A percentile compares a stretch with the other conserved stretches of the same genome.
These are phyloP conservation scores for Sugiyamaella americana DNA, from an alignment of 805 yeast genomes.

Conservation along the genomic window DNA sequence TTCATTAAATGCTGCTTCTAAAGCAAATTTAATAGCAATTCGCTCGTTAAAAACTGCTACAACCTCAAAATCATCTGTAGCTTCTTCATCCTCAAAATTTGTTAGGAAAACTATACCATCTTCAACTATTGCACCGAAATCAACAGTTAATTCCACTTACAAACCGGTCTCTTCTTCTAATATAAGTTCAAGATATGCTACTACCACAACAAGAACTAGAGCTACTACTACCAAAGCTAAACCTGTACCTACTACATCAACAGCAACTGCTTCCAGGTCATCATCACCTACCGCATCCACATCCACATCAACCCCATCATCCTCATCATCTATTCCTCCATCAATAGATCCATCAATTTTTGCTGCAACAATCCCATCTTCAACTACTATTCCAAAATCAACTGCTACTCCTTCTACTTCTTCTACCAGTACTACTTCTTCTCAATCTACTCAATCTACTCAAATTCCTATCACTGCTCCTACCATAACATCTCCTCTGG, in stretches of 20 bases:
- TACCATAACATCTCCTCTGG: not conserved
- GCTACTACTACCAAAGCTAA: not conserved
- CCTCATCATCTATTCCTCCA: too few species aligned
- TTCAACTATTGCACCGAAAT: too few species aligned
- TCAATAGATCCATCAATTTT: not conserved
- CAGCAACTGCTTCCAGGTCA: not conserved
- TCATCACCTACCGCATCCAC: too few species aligned
- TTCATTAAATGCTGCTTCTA: too few species aligned
- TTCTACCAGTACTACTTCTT: not conserved
- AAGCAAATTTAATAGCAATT: too few species aligned
- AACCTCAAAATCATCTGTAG: not conserved
- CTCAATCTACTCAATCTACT: not conserved
- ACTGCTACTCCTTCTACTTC: not conserved
- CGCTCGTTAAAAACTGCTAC: not conserved
- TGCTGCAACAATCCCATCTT: not conserved
- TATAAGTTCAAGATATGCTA: too few species aligned
- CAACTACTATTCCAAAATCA: not conserved
- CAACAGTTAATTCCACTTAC: too few species aligned
- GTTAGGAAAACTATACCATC: too few species aligned
- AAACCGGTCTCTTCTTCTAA: too few species aligned
- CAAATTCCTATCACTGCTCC: not conserved
- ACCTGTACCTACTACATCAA: not conserved
- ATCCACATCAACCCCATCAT: too few species aligned
- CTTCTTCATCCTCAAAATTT: too few species aligned
- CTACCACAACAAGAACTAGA: not conserved